Base-by-base conservation (phyloP, 306 rosid genomes). In the Cicer bijugum region DNA sequence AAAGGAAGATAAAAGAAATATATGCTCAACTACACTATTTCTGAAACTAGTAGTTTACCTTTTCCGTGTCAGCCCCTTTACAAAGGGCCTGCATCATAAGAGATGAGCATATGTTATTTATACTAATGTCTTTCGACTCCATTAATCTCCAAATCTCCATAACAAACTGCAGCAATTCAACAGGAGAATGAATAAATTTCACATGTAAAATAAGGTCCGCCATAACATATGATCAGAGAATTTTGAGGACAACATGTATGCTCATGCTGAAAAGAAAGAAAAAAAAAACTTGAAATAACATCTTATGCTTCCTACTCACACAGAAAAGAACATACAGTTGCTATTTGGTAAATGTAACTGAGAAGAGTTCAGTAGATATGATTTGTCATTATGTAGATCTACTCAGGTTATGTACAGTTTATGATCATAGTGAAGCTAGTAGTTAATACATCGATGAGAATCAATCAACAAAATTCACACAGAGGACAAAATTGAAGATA, bases 101-200 rank as follows among this genome's bases (percentile, higher is more conserved):
- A 82, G 72, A 52, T 67, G 84, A 85, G 80, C 96, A 86, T 8
- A 0, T 58, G 64, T 69, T 40, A 60, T 90, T 72, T 72, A 88
- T 71, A 48, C 81, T 70, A 76, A 90, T 78, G 52, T 85, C 84
- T 62, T 81, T 85, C 72, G 58, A 84, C 64, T 85, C 85, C 98
- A 93, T 89, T 73, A 90, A 71, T 65, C 80, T 84, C 96, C 92
- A 90, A 59, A 85, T 86, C 81, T 93, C 90, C 92, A 93, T 82
- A 69, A 78, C 96, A 89, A 93, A 90, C 98, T 93, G 85, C 88
- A 74, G 5, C 62, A 44, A 56, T 37, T 69, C 20, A 62, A 73
- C n/a, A 45, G 28, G n/a, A 47, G 40, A 61, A 14, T 12, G 51
- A 46, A 73, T 83, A 48, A 75, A 50, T 48, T 48, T 51, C 45